These are phyloP conservation scores for Thraustotheca clavata DNA, from an alignment of 352 stramenopile genomes.

Conservation along the genomic window DNA sequence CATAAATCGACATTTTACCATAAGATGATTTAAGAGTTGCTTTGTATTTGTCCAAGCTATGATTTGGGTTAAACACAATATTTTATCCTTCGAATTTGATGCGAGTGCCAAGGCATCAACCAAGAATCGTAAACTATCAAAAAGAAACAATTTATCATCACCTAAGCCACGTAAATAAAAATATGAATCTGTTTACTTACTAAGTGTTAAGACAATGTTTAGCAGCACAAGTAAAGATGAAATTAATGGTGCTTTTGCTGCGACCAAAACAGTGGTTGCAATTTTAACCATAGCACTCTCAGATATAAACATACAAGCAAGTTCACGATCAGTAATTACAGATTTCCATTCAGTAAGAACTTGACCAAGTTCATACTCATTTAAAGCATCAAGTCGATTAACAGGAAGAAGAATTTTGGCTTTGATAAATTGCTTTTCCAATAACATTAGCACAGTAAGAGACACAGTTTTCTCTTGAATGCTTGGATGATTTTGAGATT, in stretches of 20 bases:
- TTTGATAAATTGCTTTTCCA: slow-evolving; percentile 1
- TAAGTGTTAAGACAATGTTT: neutral
- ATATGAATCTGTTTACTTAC: neutral
- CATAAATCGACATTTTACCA: slow-evolving; percentile 1
- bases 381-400: neutral
- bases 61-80: neutral
- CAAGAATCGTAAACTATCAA: neutral
- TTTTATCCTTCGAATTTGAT: neutral
- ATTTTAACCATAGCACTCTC: neutral
- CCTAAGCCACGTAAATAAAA: neutral
- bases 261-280: neutral
- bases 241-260: neutral
- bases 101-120: neutral
- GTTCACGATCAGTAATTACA: neutral
- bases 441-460: neutral
- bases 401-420: neutral
- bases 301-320: neutral
- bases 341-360: neutral
- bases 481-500: neutral
- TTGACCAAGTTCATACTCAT: slow-evolving; percentile 6
- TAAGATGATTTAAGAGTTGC: slow-evolving; percentile 1
- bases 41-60: neutral
- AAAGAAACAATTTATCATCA: neutral
- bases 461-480: neutral
- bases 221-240: neutral